These are phyloP conservation scores for Alternaria viburni DNA, from an alignment of 2,329 filamentous ascomycete genomes.

Conservation along the genomic window DNA sequence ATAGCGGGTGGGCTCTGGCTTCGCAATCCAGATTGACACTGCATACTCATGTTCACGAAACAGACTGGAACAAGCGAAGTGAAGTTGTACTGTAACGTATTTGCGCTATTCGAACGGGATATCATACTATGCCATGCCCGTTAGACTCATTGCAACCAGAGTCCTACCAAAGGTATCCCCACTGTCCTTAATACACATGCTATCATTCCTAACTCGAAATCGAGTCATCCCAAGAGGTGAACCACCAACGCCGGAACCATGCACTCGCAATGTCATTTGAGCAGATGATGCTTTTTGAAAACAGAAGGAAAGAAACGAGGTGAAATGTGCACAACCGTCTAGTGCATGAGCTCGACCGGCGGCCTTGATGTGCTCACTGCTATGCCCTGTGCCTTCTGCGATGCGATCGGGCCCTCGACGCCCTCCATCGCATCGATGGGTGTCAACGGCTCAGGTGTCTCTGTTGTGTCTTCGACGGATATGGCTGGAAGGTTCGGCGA, in stretches of 20 bases:
- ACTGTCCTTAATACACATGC: neutral
- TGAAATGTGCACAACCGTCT: neutral
- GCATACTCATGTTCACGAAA: neutral
- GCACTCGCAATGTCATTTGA: constrained; percentile 10
- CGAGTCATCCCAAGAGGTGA: neutral
- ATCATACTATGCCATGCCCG: neutral
- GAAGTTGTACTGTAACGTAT: neutral
- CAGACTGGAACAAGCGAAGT: neutral
- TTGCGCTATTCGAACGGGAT: constrained; percentile 1
- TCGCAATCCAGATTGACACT: neutral
- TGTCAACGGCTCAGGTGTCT: constrained; percentile 53
- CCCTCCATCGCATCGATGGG: constrained; percentile 54
- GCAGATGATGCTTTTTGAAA: constrained; percentile 24
- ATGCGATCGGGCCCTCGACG: constrained; percentile 43
- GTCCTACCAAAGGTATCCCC: neutral
- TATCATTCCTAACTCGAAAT: neutral
- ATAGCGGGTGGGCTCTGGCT: neutral
- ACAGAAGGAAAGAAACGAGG: constrained; percentile 11
- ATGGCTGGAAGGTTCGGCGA: constrained; percentile 67
- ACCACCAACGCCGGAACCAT: constrained; percentile 35
- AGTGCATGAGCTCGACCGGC: constrained; percentile 50
- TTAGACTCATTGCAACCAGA: neutral
- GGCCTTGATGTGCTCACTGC: constrained; percentile 45
- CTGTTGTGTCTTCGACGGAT: constrained; percentile 67
- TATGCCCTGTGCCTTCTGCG: constrained; percentile 43